phyloP scores from a whole-genome alignment of 176 grass and related monocot genomes.

The Ensete glaucum region DNA sequence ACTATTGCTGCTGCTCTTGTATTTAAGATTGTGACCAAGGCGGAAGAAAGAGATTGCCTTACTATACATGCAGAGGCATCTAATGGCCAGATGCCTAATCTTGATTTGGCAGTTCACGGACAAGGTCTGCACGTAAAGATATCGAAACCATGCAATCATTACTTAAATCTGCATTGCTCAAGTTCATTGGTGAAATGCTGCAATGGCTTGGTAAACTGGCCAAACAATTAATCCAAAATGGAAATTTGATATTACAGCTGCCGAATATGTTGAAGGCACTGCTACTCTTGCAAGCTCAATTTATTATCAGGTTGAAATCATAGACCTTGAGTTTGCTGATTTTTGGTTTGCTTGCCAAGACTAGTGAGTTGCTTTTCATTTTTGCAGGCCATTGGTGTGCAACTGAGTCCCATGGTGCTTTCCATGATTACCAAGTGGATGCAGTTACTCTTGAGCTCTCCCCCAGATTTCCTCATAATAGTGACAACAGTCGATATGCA shows the following conservation, averaged over 20 bases:
- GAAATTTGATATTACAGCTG: slow-evolving; percentile 63
- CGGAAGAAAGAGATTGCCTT: slow-evolving; percentile 61
- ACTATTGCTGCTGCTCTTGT: slow-evolving; percentile 80
- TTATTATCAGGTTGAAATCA: slow-evolving; percentile 62
- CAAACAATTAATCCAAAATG: slow-evolving; percentile 70
- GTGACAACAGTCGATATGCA: slow-evolving; percentile 62
- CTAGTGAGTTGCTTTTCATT: slow-evolving; percentile 14
- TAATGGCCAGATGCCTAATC: slow-evolving; percentile 97
- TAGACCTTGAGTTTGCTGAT: background rate
- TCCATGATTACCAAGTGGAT: slow-evolving; percentile 94
- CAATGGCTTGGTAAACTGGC: slow-evolving; percentile 54
- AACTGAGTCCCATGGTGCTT: slow-evolving; percentile 84
- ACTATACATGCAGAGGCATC: slow-evolving; percentile 84
- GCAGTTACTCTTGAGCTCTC: slow-evolving; percentile 80
- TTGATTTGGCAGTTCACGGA: slow-evolving; percentile 94
- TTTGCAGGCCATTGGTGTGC: slow-evolving; percentile 74
- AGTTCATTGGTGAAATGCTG: slow-evolving; percentile 52
- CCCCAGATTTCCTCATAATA: slow-evolving; percentile 54
- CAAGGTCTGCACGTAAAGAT: slow-evolving; percentile 72
- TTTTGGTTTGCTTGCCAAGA: background rate
- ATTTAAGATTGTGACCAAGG: slow-evolving; percentile 54
- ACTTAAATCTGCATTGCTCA: slow-evolving; percentile 47
- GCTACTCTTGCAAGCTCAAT: slow-evolving; percentile 83
- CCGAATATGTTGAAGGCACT: slow-evolving; percentile 66
- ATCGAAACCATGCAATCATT: slow-evolving; percentile 49